Percentiles rank a stretch among this genome's conserved stretches.
These are phyloP conservation scores for Magnusiomyces starmeri DNA, from an alignment of 1,139 yeast genomes.

Conservation along the genomic window DNA sequence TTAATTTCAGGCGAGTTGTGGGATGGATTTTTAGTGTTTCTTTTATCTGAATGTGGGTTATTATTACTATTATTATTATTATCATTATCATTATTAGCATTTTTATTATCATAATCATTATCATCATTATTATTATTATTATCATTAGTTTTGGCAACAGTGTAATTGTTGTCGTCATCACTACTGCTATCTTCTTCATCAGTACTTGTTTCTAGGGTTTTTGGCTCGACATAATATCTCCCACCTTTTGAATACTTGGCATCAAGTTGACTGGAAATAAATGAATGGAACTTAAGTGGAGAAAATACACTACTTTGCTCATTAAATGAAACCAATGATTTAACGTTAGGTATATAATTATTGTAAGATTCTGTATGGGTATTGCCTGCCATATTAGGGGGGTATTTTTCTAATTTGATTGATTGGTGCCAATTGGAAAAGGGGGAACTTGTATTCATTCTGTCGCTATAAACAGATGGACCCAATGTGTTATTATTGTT, in stretches of 20 bases:
- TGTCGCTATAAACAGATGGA: not conserved
- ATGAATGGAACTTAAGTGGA: constrained; percentile 72
- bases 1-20: not conserved
- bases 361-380: constrained; percentile 21
- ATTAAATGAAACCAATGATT: too few species aligned
- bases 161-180: too few species aligned
- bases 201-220: constrained; percentile 21
- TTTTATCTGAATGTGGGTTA: not conserved
- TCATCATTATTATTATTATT: constrained; percentile 15
- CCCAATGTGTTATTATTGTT: not conserved
- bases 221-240: constrained; percentile 54
- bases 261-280: constrained; percentile 66
- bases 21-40: not conserved
- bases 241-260: constrained; percentile 83
- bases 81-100: constrained; percentile 15
- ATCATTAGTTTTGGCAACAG: constrained; percentile 6
- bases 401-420: too few species aligned
- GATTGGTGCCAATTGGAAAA: not conserved
- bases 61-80: constrained; percentile 12
- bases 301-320: too few species aligned
- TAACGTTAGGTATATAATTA: not conserved
- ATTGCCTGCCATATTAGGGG: constrained; percentile 44
- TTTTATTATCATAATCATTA: too few species aligned
- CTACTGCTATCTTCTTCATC: constrained; percentile 15
- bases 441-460: not conserved